Conservation (phyloP, 352 stramenopile species). For the Sclerospora graminicola region DNA sequence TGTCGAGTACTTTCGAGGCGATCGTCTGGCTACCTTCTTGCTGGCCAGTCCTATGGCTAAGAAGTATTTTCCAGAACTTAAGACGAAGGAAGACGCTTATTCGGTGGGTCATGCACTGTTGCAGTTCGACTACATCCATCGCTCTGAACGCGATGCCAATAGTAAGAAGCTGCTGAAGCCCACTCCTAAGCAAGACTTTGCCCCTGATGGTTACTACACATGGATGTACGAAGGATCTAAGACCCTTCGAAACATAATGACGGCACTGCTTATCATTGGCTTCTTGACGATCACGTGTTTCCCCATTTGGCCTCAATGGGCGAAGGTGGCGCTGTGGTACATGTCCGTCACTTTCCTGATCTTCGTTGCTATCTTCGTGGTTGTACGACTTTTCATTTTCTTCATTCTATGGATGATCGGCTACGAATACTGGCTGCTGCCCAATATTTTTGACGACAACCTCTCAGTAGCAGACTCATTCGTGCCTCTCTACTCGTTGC, state of each 20-base stretch:
- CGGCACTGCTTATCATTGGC: constrained; percentile 92
- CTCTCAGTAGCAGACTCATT: constrained; percentile 97
- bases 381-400: constrained; percentile 92
- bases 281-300: constrained; percentile 98
- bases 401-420: constrained; percentile 93
- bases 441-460: constrained; percentile 99
- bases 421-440: constrained; percentile 98
- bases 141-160: constrained; percentile 75
- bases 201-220: constrained; percentile 95
- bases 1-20: constrained; percentile 87
- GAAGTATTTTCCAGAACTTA: constrained; percentile 78
- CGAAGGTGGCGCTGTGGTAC: constrained; percentile 98
- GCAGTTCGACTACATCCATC: constrained; percentile 79
- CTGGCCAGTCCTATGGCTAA: constrained; percentile 62
- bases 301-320: constrained; percentile 98
- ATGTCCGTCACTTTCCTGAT: constrained; percentile 97
- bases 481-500: constrained; percentile 90
- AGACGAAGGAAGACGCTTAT: constrained; percentile 66
- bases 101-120: constrained; percentile 67
- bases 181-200: constrained; percentile 85
- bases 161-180: constrained; percentile 84
- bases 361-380: constrained; percentile 96
- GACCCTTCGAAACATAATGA: constrained; percentile 96
- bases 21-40: constrained; percentile 81
- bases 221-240: constrained; percentile 99